Percentiles rank a stretch among this genome's conserved stretches.
phyloP scores from a whole-genome alignment of 805 yeast genomes.

The Ogataea populi-albae region DNA sequence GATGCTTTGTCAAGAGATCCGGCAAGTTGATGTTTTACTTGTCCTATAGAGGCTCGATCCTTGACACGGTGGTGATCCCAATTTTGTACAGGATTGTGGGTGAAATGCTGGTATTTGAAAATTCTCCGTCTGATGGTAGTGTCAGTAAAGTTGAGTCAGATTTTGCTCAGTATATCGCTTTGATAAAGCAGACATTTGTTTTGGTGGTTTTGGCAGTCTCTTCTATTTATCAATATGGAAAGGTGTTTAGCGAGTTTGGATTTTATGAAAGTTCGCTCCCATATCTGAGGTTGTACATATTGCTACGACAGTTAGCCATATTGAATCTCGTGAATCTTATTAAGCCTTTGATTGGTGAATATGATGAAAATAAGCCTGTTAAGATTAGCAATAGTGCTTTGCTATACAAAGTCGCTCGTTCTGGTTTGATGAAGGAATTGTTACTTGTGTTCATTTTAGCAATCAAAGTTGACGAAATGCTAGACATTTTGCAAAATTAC shows the following conservation, averaged over 20 bases:
- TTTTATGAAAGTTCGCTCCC: constrained; percentile 25
- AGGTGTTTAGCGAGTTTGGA: constrained; percentile 27
- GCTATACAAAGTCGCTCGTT: constrained; percentile 20
- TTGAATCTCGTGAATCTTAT: constrained; percentile 20
- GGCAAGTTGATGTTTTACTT: constrained; percentile 16
- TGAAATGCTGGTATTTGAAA: constrained; percentile 15
- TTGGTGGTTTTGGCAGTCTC: constrained; percentile 27
- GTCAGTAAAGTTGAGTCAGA: constrained; percentile 6
- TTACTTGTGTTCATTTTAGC: constrained; percentile 27
- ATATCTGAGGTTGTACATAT: constrained; percentile 24
- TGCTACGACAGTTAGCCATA: constrained; percentile 26
- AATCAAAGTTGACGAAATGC: constrained; percentile 29
- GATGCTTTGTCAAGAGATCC: constrained; percentile 25
- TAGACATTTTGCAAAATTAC: constrained; percentile 28
- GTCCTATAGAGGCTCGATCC: constrained; percentile 22
- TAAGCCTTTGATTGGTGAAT: constrained; percentile 13
- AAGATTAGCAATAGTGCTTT: constrained; percentile 12
- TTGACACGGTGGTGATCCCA: constrained; percentile 26
- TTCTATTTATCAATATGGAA: constrained; percentile 23
- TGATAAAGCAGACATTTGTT: constrained; percentile 26
- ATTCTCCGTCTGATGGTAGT: background rate
- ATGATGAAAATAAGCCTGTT: constrained; percentile 10
- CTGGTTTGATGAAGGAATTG: constrained; percentile 26
- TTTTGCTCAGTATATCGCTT: constrained; percentile 17
- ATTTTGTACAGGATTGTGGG: constrained; percentile 27